A percentile compares a stretch with the other conserved stretches of the same genome.
Conservation (phyloP, 179 eudicot species). For the Nepenthes alata region DNA sequence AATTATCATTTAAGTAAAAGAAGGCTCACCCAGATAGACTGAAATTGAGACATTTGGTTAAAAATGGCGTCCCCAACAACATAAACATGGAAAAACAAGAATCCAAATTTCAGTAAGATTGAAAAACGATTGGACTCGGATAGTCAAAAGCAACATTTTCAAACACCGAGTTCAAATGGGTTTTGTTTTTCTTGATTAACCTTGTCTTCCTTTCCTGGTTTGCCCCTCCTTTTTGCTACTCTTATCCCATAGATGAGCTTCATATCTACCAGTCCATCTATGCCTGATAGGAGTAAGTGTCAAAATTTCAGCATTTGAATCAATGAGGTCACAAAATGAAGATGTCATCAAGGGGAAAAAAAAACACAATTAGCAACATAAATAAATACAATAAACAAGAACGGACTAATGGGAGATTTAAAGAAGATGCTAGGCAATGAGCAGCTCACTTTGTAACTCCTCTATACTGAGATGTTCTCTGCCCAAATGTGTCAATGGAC, state of each 20-base stretch:
- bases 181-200: constrained; percentile 8
- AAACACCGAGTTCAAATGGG: background rate
- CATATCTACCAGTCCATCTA: constrained; percentile 16
- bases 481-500: constrained; percentile 72
- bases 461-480: constrained; percentile 68
- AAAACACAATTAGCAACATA: background rate
- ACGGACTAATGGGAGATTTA: background rate
- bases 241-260: constrained; percentile 16
- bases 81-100: constrained; percentile 1
- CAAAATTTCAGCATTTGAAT: background rate
- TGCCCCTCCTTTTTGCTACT: constrained; percentile 14
- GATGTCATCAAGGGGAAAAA: background rate
- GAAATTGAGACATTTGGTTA: constrained; percentile 8
- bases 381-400: background rate
- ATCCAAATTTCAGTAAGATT: background rate
- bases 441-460: constrained; percentile 58
- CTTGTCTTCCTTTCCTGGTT: constrained; percentile 14
- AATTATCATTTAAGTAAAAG: background rate
- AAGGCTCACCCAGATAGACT: constrained; percentile 56
- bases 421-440: background rate
- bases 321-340: background rate
- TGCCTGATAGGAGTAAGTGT: background rate
- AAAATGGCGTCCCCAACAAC: constrained; percentile 11
- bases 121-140: background rate
- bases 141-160: background rate